A percentile compares a stretch with the other conserved stretches of the same genome.
Conservation (phyloP, 2,329 filamentous ascomycete genomes). For the Trichoderma sp. region DNA sequence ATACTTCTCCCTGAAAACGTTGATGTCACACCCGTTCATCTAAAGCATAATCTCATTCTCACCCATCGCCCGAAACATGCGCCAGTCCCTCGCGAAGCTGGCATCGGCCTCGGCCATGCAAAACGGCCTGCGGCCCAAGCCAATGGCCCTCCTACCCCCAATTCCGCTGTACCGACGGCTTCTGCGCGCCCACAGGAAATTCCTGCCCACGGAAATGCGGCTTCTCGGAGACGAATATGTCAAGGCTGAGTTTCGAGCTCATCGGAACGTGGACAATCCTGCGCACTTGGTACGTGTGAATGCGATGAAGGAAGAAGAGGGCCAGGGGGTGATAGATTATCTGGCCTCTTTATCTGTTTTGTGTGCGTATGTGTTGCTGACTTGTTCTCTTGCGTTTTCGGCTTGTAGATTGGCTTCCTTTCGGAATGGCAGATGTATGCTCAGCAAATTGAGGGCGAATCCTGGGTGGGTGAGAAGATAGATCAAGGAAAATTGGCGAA, state of each 20-base stretch:
- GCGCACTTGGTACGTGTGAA: slow-evolving; percentile 70
- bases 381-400: background rate
- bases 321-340: background rate
- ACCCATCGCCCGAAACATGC: background rate
- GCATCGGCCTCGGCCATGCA: slow-evolving; percentile 39
- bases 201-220: slow-evolving; percentile 71
- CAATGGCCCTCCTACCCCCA: slow-evolving; percentile 75
- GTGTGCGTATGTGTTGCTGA: background rate
- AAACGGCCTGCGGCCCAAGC: slow-evolving; percentile 37
- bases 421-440: slow-evolving; percentile 96
- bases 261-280: slow-evolving; percentile 82
- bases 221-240: slow-evolving; percentile 88
- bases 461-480: slow-evolving; percentile 81
- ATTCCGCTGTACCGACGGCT: slow-evolving; percentile 87
- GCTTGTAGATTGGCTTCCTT: slow-evolving; percentile 79
- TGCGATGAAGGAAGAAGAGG: background rate
- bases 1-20: background rate
- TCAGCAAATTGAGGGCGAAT: slow-evolving; percentile 83
- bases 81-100: slow-evolving; percentile 24
- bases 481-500: slow-evolving; percentile 83
- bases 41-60: background rate
- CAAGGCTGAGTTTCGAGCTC: slow-evolving; percentile 86
- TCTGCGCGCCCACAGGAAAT: slow-evolving; percentile 79
- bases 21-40: background rate
- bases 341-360: background rate